These are phyloP conservation scores for Podospora tetraspora DNA, from an alignment of 495 filamentous ascomycete species.

Conservation along the genomic window DNA sequence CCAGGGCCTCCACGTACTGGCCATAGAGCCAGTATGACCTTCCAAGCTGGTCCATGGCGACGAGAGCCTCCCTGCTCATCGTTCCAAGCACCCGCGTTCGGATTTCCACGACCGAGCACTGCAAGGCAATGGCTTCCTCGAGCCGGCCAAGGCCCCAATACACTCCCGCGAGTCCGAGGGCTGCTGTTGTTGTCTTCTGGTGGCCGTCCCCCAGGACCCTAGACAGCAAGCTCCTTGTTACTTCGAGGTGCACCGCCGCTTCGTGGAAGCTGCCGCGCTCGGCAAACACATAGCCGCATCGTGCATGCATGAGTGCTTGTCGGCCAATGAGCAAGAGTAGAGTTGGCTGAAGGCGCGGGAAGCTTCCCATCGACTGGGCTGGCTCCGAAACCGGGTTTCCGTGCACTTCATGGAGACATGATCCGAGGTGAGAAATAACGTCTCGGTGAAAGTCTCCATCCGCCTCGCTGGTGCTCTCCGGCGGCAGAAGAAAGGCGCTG, in stretches of 20 bases:
- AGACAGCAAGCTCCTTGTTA: constrained; percentile 4
- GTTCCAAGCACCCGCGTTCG: neutral
- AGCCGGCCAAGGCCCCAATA: constrained; percentile 11
- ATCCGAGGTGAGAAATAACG: neutral
- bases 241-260: constrained; percentile 2
- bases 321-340: constrained; percentile 1
- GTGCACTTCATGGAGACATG: neutral
- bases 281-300: constrained; percentile 9
- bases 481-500: constrained; percentile 3
- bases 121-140: constrained; percentile 6
- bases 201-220: neutral
- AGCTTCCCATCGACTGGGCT: neutral
- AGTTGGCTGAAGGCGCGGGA: constrained; percentile 6
- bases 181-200: constrained; percentile 6
- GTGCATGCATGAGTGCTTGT: constrained; percentile 1
- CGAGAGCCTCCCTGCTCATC: neutral
- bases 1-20: constrained; percentile 7
- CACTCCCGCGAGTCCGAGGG: constrained; percentile 8
- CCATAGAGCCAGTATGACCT: constrained; percentile 9
- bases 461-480: constrained; percentile 2
- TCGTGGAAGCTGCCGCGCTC: constrained; percentile 7
- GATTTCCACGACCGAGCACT: constrained; percentile 1
- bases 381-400: constrained; percentile 2
- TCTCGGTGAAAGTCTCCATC: constrained; percentile 12
- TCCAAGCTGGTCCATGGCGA: constrained; percentile 8